Base-by-base conservation (phyloP, 1,284 basidiomycete genomes). In the Inonotus hispidus region DNA sequence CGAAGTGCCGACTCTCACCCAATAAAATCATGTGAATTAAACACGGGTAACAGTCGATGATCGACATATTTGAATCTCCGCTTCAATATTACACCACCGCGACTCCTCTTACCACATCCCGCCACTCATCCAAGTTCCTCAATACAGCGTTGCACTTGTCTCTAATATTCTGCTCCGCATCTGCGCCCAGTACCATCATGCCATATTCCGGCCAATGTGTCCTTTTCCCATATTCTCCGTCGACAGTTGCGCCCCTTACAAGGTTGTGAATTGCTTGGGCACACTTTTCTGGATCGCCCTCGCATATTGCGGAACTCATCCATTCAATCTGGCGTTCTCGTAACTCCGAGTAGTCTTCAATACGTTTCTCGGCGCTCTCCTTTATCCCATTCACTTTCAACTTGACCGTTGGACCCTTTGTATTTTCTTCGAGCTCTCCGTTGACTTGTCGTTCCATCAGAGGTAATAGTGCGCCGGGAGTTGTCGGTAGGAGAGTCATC, bases 161-260 rank as follows among this genome's bases (percentile, higher is more conserved):
- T 35, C 55, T 50, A 46, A 66, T 61, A 56, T 66, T 61, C 14
- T 41, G 46, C 47, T 61, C 59, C 10, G 61, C 58, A 57, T 66
- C 65, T 37, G 58, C 50, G 25, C 65, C 65, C 29, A 66, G 53
- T n/a, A 63, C 61, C 35, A 66, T 43, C 37, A 58, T 58, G 23
- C 50, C 50, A 41, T 38, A 25, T n/a, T 56, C 54, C 25, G 61
- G 59, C 65, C 65, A 66, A 6, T n/a, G n/a, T n/a, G 14, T 29
- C 35, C 58, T 45, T 5, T 54, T 60, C 11, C 21, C 35, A 19
- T 50, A 39, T 43, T 43, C 19, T 43, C 41, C 19, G 11, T 46
- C 13, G 7, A 11, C 21, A 11, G 53, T 49, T 4, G 13, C 41
- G 3, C 27, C 25, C 23, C 29, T 19, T 25, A 64, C 63, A 29